A percentile compares a stretch with the other conserved stretches of the same genome.
Evolutionary conservation across 345 rosid genomes (phyloP).

Genomic region (Populus ilicifolia): DNA sequence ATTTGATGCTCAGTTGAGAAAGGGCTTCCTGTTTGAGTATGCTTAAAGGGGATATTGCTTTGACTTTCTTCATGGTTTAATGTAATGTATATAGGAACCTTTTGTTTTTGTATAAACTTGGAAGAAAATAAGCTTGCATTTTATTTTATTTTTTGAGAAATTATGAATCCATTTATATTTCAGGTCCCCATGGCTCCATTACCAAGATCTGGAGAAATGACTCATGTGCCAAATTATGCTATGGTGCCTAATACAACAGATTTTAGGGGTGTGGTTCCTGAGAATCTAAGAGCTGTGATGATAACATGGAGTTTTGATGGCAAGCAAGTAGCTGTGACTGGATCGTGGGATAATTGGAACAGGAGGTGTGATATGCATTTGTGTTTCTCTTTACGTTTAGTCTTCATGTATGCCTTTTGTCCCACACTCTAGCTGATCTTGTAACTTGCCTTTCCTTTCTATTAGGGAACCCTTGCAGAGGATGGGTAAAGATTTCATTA

Average conservation of each 20-base stretch:
- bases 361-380: slow-evolving; percentile 28
- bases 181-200: slow-evolving; percentile 32
- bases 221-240: slow-evolving; percentile 17
- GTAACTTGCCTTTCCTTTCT: not conserved
- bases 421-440: not conserved
- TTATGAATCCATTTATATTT: slow-evolving; percentile 10
- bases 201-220: slow-evolving; percentile 14
- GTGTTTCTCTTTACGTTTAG: not conserved
- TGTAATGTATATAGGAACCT: not conserved
- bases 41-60: not conserved
- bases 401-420: not conserved
- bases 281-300: slow-evolving; percentile 36
- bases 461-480: slow-evolving; percentile 45
- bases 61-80: not conserved
- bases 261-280: slow-evolving; percentile 15
- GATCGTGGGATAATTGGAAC: slow-evolving; percentile 67
- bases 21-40: not conserved
- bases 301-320: slow-evolving; percentile 63
- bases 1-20: not conserved
- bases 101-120: not conserved
- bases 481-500: slow-evolving; percentile 44
- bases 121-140: not conserved
- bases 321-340: slow-evolving; percentile 51
- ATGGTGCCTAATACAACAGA: slow-evolving; percentile 12
- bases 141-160: not conserved